Conservation (phyloP, 345 rosid genomes). For the Lepidium aucheri region DNA sequence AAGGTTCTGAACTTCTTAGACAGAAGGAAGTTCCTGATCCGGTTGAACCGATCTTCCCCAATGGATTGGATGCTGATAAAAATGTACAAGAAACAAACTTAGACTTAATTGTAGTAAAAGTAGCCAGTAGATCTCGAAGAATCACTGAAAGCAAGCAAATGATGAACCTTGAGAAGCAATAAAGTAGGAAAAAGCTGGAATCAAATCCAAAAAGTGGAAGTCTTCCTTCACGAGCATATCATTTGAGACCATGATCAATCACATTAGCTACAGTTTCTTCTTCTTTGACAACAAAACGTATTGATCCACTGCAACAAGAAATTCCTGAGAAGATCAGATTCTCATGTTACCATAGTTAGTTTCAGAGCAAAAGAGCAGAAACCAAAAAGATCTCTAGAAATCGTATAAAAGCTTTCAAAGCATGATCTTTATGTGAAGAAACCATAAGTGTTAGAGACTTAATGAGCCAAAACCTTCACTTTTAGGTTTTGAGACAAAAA, state of each 20-base stretch:
- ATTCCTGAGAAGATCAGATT: no score
- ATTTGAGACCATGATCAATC: constrained; percentile 63
- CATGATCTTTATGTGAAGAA: constrained; percentile 47
- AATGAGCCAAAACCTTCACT: constrained; percentile 73
- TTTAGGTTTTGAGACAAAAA: background rate
- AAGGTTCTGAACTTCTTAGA: constrained; percentile 50
- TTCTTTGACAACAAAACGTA: constrained; percentile 82
- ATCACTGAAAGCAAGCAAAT: background rate
- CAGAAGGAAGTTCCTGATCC: constrained; percentile 73
- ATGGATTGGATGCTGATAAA: constrained; percentile 34
- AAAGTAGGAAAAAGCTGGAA: constrained; percentile 62
- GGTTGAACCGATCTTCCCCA: constrained; percentile 61
- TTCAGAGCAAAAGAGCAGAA: background rate
- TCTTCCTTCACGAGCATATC: constrained; percentile 78
- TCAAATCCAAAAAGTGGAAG: constrained; percentile 75
- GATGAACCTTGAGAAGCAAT: constrained; percentile 37
- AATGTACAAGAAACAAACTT: no score
- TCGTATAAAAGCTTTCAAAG: background rate
- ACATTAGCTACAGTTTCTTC: constrained; percentile 61
- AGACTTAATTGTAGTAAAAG: no score
- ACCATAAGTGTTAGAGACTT: constrained; percentile 64
- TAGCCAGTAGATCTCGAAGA: background rate
- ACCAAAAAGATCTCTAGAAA: background rate
- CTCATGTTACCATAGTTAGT: no score
- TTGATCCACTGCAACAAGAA: no score